Evolutionary conservation across 1,284 basidiomycete genomes (phyloP).

Genomic region (Amylostereum areolatum): DNA sequence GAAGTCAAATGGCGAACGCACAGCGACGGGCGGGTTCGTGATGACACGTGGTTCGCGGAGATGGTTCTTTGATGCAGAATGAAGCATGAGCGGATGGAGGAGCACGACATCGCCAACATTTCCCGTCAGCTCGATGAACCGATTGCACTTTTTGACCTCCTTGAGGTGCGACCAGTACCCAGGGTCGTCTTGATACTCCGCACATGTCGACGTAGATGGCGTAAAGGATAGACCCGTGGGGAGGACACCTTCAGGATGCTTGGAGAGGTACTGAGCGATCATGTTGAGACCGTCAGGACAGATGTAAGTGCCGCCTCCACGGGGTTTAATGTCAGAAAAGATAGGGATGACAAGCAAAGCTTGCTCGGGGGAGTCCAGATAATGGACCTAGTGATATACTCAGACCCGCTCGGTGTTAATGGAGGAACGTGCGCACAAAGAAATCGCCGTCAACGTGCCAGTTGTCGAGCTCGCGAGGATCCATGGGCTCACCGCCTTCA

Average conservation of each 20-base stretch:
- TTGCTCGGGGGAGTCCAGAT: conserved; percentile 58
- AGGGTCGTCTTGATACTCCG: conserved; percentile 32
- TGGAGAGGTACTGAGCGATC: conserved; percentile 48
- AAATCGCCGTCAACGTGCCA: conserved; percentile 67
- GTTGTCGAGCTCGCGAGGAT: conserved; percentile 43
- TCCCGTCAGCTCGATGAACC: conserved; percentile 53
- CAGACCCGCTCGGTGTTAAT: neutral
- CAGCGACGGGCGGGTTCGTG: conserved; percentile 53
- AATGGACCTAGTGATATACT: conserved; percentile 37
- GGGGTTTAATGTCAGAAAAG: conserved; percentile 44
- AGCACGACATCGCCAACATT: conserved; percentile 55
- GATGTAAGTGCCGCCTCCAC: conserved; percentile 53
- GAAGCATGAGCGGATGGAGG: conserved; percentile 59
- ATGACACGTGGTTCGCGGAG: conserved; percentile 48
- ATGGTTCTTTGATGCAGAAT: conserved; percentile 57
- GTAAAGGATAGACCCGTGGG: conserved; percentile 40
- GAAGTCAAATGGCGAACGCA: conserved; percentile 51
- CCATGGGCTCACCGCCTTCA: conserved; percentile 25
- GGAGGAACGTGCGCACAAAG: conserved; percentile 30
- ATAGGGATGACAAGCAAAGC: conserved; percentile 54
- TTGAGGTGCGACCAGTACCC: conserved; percentile 38
- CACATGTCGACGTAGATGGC: conserved; percentile 33
- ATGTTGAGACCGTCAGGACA: conserved; percentile 45
- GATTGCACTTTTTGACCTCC: conserved; percentile 33
- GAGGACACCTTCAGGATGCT: conserved; percentile 49